phyloP scores from a whole-genome alignment of 2,329 filamentous ascomycete genomes.

The Coleophoma cylindrospora region DNA sequence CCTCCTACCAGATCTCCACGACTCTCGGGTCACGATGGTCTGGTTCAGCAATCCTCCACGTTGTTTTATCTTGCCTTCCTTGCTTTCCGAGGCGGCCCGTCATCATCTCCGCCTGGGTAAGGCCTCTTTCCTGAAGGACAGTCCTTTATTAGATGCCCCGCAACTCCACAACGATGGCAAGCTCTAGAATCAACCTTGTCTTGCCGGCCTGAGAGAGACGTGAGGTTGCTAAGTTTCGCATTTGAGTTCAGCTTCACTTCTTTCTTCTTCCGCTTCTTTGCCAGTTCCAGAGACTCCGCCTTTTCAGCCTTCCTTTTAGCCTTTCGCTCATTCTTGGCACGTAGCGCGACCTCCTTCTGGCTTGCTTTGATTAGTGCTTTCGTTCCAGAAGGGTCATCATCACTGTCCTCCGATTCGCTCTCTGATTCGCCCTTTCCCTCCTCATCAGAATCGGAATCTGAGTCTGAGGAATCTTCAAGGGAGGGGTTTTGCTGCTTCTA shows the following conservation, averaged over 20 bases:
- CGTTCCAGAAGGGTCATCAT: constrained; percentile 31
- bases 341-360: constrained; percentile 36
- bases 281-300: constrained; percentile 43
- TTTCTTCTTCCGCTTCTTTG: constrained; percentile 57
- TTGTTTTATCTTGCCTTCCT: background rate
- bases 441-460: constrained; percentile 28
- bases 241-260: constrained; percentile 49
- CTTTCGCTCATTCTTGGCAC: constrained; percentile 35
- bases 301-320: constrained; percentile 43
- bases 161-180: constrained; percentile 58
- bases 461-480: constrained; percentile 27
- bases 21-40: no score
- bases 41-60: background rate
- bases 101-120: constrained; percentile 13
- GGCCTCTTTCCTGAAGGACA: constrained; percentile 37
- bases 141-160: constrained; percentile 53
- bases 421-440: constrained; percentile 22
- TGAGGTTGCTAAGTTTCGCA: constrained; percentile 40
- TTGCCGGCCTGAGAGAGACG: constrained; percentile 51
- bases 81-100: constrained; percentile 13
- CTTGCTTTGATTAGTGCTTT: constrained; percentile 38
- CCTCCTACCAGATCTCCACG: no score
- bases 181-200: constrained; percentile 25
- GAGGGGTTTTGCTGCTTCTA: constrained; percentile 32
- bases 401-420: constrained; percentile 24